Evolutionary conservation across 2,329 filamentous ascomycete genomes (phyloP).

Genomic region (Apiospora arundinis): DNA sequence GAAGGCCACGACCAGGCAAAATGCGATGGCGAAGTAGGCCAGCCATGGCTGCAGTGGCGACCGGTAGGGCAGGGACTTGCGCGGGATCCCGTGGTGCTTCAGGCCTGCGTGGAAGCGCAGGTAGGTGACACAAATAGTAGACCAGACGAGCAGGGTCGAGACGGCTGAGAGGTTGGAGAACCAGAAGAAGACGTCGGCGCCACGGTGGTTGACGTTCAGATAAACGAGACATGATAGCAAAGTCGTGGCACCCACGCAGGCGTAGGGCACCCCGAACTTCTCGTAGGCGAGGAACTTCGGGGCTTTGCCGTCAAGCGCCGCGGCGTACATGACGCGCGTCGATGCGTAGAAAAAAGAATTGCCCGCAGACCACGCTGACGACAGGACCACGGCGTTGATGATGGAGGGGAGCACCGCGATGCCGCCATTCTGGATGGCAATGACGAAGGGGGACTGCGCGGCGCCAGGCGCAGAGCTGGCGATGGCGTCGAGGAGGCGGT

Average conservation of each 20-base stretch:
- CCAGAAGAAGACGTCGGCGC: slow-evolving; percentile 46
- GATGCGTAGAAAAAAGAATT: slow-evolving; percentile 82
- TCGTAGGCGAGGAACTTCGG: slow-evolving; percentile 59
- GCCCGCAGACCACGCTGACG: slow-evolving; percentile 78
- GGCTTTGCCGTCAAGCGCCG: slow-evolving; percentile 74
- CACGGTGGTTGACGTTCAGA: slow-evolving; percentile 64
- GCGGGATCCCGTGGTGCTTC: slow-evolving; percentile 67
- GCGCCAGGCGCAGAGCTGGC: slow-evolving; percentile 53
- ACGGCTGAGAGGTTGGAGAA: slow-evolving; percentile 66
- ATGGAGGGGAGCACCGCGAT: slow-evolving; percentile 70
- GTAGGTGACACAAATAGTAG: slow-evolving; percentile 71
- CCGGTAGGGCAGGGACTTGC: slow-evolving; percentile 69
- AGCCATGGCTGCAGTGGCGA: slow-evolving; percentile 71
- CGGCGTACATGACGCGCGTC: slow-evolving; percentile 75
- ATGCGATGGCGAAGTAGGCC: slow-evolving; percentile 67
- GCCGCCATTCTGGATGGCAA: slow-evolving; percentile 70
- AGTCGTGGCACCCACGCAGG: slow-evolving; percentile 65
- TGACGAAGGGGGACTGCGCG: slow-evolving; percentile 75
- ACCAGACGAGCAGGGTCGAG: slow-evolving; percentile 73
- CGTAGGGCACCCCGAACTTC: slow-evolving; percentile 62
- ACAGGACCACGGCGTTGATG: slow-evolving; percentile 74
- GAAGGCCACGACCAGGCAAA: slow-evolving; percentile 69
- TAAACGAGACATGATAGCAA: slow-evolving; percentile 68
- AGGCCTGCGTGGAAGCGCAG: slow-evolving; percentile 73
- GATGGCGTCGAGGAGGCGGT: slow-evolving; percentile 62